These are phyloP conservation scores for Venturia asperata DNA, from an alignment of 2,329 filamentous ascomycete species.

Conservation along the genomic window DNA sequence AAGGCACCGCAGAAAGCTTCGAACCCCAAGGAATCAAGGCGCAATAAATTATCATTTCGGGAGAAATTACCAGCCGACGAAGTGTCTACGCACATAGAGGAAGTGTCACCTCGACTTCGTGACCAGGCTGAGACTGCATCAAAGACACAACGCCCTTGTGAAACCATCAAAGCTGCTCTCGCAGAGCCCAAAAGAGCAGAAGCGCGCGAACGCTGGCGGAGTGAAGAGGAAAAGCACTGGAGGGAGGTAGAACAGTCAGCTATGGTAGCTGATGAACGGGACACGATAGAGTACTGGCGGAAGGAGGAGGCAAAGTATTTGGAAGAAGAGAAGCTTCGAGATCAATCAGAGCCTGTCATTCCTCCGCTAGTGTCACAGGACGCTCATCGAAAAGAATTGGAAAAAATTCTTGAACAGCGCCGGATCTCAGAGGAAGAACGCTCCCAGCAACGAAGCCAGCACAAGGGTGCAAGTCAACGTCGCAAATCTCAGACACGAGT, in stretches of 20 bases:
- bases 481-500: slow-evolving; percentile 3
- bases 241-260: background rate
- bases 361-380: background rate
- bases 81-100: background rate
- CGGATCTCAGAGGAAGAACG: background rate
- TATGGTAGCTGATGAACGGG: background rate
- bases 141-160: background rate
- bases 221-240: background rate
- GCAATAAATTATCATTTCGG: background rate
- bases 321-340: slow-evolving; percentile 2
- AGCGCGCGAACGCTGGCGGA: background rate
- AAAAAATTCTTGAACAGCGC: background rate
- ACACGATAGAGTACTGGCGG: slow-evolving; percentile 1
- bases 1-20: background rate
- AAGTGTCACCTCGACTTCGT: background rate
- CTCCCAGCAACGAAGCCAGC: background rate
- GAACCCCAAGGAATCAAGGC: background rate
- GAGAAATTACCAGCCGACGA: background rate
- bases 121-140: background rate
- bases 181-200: background rate
- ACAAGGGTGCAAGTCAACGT: background rate
- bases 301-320: background rate
- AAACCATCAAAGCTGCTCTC: background rate
- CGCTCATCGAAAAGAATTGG: background rate
- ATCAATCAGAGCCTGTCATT: background rate